Base-by-base conservation (phyloP, 225 moss, liverwort and hornwort genomes). In the Takakia lepidozioides region DNA sequence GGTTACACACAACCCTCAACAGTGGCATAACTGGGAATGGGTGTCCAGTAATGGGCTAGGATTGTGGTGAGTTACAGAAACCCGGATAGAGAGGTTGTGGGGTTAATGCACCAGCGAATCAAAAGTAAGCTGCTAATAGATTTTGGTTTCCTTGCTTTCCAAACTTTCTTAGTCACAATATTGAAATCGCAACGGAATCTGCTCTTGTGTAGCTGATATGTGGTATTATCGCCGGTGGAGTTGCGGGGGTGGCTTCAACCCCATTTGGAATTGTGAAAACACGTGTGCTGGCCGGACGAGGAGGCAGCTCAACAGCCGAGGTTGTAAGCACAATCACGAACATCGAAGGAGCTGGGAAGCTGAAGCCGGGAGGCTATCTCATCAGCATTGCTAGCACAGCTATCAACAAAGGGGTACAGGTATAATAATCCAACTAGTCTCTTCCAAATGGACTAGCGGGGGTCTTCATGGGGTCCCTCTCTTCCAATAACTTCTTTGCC, bases 321-420 rank as follows among this genome's bases (percentile, higher is more conserved):
- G 90, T 98, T 47, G 37, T 80, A 1, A 66, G 54, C 1, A 78
- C 27, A 40, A 82, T 80, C 38, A 52, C 66, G 2, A 59, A 69
- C 36, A 58, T 58, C 25, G 90, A 90, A 66, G 95, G 95, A 35
- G n/a, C 83, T 28, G 55, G 77, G 38, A 70, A 72, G 13, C 19
- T 90, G 4, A 48, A 75, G 59, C 29, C 46, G 35, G 68, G 32
- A 13, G 82, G 57, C 48, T 45, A 90, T 11, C 0, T 37, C 22
- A 48, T 98, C 38, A 57, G 65, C 60, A 26, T 87, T 27, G 16
- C 85, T 42, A 75, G 69, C 36, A 13, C 63, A 39, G 77, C 80
- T 10, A 7, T 98, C 13, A 82, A 90, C 8, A 90, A 74, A 54
- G 95, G 95, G 24, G 35, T 85, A 20, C 90, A 89, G 89, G 93